phyloP scores from a whole-genome alignment of 2,329 filamentous ascomycete species.

The Leptographium galeiforme region DNA sequence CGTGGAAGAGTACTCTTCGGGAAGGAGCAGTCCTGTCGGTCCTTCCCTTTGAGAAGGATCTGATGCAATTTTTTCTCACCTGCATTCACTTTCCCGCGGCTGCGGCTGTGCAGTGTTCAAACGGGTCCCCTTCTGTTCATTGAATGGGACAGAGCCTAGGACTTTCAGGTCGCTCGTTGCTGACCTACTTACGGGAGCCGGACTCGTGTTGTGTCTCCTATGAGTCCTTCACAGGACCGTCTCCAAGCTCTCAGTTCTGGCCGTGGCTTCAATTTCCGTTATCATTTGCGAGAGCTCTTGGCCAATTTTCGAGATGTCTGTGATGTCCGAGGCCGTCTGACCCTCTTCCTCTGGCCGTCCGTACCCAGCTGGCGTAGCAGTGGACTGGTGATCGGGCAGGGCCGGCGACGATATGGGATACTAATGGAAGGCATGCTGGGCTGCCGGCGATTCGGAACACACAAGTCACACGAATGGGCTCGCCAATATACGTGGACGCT shows the following conservation, averaged over 20 bases:
- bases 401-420: neutral
- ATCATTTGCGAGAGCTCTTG: neutral
- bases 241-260: too few relatives aligned
- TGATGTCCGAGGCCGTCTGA: too few relatives aligned
- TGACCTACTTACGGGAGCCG: too few relatives aligned
- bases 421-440: neutral
- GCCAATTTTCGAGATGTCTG: neutral
- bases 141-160: too few relatives aligned
- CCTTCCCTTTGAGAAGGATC: neutral
- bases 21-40: neutral
- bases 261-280: too few relatives aligned
- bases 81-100: neutral
- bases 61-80: neutral
- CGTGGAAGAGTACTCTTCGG: neutral
- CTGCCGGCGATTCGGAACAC: neutral
- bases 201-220: too few relatives aligned
- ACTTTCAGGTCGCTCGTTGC: too few relatives aligned
- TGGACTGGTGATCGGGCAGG: neutral
- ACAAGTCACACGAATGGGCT: neutral
- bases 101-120: neutral
- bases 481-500: neutral
- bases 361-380: neutral
- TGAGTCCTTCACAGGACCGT: too few relatives aligned
- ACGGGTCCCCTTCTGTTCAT: too few relatives aligned
- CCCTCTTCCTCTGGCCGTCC: neutral